These are phyloP conservation scores for Abelmoschus esculentus DNA, from an alignment of 345 rosid species.

Conservation along the genomic window DNA sequence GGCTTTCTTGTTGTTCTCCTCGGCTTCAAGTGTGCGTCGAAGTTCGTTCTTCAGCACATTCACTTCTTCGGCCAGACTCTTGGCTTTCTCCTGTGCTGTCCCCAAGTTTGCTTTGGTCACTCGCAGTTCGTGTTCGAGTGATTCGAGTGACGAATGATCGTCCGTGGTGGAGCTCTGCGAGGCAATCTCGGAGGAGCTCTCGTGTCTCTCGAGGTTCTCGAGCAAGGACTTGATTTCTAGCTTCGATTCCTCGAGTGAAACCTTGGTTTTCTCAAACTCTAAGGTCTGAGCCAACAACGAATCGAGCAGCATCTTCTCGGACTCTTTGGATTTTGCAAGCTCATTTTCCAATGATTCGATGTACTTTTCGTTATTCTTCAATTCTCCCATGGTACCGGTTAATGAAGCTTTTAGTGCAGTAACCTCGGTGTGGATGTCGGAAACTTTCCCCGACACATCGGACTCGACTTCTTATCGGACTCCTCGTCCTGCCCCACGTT, in stretches of 20 bases:
- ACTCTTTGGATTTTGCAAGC: conserved; percentile 19
- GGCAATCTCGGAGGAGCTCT: too few species aligned
- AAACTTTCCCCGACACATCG: conserved; percentile 27
- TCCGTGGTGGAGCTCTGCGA: conserved; percentile 2
- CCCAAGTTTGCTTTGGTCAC: conserved; percentile 20
- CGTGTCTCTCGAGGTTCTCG: too few species aligned
- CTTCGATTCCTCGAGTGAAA: conserved; percentile 41
- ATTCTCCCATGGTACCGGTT: conserved; percentile 21
- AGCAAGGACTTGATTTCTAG: conserved; percentile 31
- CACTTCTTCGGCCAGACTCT: conserved; percentile 29
- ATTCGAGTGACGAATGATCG: background rate
- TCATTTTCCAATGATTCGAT: conserved; percentile 33
- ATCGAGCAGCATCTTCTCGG: conserved; percentile 28
- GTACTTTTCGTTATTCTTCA: conserved; percentile 37
- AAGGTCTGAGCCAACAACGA: conserved; percentile 30
- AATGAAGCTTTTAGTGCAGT: conserved; percentile 31
- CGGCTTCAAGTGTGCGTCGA: conserved; percentile 27
- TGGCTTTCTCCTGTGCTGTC: conserved; percentile 25
- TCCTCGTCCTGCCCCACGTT: conserved; percentile 22
- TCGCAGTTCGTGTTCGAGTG: conserved; percentile 36
- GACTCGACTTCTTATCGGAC: conserved; percentile 21
- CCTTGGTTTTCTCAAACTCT: conserved; percentile 43
- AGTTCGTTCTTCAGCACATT: background rate
- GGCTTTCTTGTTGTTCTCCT: conserved; percentile 72
- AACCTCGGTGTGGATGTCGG: conserved; percentile 55